Evolutionary conservation across 129 eudicot species (phyloP).

Genomic region (Scalesia atractyloides): DNA sequence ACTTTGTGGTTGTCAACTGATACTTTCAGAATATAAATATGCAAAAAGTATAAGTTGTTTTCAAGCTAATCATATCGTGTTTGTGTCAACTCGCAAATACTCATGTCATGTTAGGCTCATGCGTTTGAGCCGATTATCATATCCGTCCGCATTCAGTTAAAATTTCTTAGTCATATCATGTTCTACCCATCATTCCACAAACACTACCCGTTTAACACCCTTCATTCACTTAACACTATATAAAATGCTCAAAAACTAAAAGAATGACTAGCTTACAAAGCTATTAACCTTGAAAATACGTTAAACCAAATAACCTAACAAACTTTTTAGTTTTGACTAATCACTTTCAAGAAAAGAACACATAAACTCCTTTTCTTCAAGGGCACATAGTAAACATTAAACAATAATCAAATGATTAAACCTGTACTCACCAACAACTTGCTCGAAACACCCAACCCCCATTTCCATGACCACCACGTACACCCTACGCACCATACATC

Average conservation of each 20-base stretch:
- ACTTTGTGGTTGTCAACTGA: background rate
- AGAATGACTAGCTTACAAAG: background rate
- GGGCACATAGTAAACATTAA: background rate
- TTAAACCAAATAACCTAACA: background rate
- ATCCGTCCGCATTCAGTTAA: background rate
- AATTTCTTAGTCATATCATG: no score
- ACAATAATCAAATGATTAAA: slow-evolving; percentile 10
- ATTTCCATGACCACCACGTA: slow-evolving; percentile 25
- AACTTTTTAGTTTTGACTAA: background rate
- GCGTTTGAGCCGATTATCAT: no score
- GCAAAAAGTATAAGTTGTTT: background rate
- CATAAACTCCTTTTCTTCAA: background rate
- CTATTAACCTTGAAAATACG: background rate
- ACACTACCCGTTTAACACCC: background rate
- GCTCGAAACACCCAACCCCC: slow-evolving; percentile 17
- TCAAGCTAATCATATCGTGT: background rate
- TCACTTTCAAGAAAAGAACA: background rate
- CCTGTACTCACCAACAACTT: background rate
- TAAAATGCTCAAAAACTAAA: background rate
- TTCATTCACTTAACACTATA: background rate
- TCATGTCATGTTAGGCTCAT: background rate
- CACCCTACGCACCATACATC: slow-evolving; percentile 7
- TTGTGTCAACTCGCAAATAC: background rate
- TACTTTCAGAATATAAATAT: background rate
- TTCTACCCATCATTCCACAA: background rate